Conservation (phyloP, 2,329 filamentous ascomycete genomes). For the Colletotrichum sp. region DNA sequence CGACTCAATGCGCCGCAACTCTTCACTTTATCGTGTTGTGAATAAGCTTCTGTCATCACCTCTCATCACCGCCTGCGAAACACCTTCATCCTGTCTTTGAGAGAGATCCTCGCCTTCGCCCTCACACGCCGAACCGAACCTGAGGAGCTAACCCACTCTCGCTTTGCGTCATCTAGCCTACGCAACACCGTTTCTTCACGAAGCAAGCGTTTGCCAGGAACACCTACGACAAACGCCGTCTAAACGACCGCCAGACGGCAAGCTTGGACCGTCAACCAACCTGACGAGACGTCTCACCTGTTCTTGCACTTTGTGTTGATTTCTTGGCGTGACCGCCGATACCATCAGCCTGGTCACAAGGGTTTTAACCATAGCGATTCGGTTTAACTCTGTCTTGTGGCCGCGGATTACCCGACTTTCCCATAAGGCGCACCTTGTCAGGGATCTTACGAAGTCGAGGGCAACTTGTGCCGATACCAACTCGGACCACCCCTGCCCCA, state of each 20-base stretch:
- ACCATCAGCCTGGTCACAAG: not conserved
- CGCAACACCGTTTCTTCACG: not conserved
- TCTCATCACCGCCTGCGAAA: not conserved
- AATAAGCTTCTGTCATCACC: conserved; percentile 19
- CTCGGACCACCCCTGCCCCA: conserved; percentile 3
- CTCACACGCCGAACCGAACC: not conserved
- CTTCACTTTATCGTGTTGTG: not conserved
- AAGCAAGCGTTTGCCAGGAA: not conserved
- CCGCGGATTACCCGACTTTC: not conserved
- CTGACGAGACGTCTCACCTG: conserved; percentile 18
- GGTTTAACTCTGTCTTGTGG: not conserved
- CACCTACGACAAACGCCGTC: not conserved
- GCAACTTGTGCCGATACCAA: conserved; percentile 18
- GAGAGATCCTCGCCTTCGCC: not conserved
- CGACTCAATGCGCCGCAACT: conserved; percentile 18
- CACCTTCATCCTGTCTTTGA: not conserved
- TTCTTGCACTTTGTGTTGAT: not conserved
- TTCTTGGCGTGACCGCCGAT: conserved; percentile 13
- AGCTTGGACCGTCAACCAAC: not conserved
- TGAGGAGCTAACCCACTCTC: conserved; percentile 10
- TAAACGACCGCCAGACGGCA: not conserved
- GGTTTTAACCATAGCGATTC: conserved; percentile 7
- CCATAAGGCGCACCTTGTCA: not conserved
- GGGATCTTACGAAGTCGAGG: not conserved
- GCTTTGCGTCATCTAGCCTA: conserved; percentile 9